These are phyloP conservation scores for Tulasnella sp. DNA, from an alignment of 768 basidiomycete species.

Conservation along the genomic window DNA sequence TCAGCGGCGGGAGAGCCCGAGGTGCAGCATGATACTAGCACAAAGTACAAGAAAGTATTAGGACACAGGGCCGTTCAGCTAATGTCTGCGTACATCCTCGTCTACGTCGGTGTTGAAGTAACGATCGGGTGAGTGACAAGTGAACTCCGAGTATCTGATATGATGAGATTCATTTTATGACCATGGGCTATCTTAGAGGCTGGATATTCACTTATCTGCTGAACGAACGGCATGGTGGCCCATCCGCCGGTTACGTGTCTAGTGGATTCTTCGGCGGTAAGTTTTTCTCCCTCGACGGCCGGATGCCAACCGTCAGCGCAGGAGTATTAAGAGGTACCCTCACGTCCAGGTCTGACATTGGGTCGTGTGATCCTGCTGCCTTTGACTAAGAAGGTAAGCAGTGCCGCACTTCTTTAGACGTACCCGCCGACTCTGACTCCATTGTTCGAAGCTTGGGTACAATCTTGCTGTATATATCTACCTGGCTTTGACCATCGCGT, in stretches of 20 bases:
- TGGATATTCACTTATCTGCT: conserved; percentile 48
- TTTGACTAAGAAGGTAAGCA: conserved; percentile 18
- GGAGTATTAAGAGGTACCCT: too few species aligned
- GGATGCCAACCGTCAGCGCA: too few species aligned
- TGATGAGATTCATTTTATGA: too few species aligned
- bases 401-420: too few species aligned
- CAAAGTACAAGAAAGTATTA: conserved; percentile 17
- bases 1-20: not conserved
- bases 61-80: conserved; percentile 15
- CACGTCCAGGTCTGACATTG: conserved; percentile 20
- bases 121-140: conserved; percentile 14
- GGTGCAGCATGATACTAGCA: not conserved
- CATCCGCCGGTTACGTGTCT: conserved; percentile 39
- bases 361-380: conserved; percentile 15
- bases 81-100: conserved; percentile 18
- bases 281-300: too few species aligned
- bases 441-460: too few species aligned
- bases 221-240: conserved; percentile 35
- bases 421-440: too few species aligned
- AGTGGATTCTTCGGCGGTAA: conserved; percentile 36
- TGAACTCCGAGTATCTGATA: too few species aligned
- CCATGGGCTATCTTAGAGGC: too few species aligned
- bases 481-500: too few species aligned
- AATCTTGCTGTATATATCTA: too few species aligned
- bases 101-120: conserved; percentile 21